Evolutionary conservation across 148 eudicot species (phyloP).

Genomic region (Silene latifolia): DNA sequence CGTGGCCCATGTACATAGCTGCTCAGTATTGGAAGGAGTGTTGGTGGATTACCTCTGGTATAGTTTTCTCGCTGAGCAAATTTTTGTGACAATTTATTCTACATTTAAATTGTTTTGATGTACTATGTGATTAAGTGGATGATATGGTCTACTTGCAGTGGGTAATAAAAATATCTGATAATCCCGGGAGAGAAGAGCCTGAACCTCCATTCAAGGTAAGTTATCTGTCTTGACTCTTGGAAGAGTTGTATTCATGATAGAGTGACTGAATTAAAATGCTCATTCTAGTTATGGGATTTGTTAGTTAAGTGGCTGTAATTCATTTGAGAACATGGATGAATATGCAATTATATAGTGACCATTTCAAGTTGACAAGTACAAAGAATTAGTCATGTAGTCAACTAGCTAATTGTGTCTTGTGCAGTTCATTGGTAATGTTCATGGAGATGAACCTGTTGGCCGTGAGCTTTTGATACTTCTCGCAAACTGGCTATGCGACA

Average conservation of each 20-base stretch:
- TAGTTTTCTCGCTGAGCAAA: constrained; percentile 12
- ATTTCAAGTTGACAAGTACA: too few species aligned
- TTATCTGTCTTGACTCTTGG: constrained; percentile 3
- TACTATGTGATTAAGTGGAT: constrained; percentile 22
- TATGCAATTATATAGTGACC: constrained; percentile 5
- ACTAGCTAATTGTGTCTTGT: constrained; percentile 16
- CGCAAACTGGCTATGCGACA: constrained; percentile 97
- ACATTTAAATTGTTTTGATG: constrained; percentile 7
- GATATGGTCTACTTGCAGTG: constrained; percentile 44
- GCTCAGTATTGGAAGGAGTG: constrained; percentile 89
- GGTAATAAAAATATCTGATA: constrained; percentile 87
- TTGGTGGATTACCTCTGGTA: constrained; percentile 84
- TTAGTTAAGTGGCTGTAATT: too few species aligned
- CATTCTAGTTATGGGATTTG: too few species aligned
- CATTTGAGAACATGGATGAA: neutral
- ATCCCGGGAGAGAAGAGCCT: constrained; percentile 80
- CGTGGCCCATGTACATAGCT: too few species aligned
- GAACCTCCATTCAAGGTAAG: constrained; percentile 95
- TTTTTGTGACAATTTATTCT: constrained; percentile 11
- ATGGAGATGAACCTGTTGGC: constrained; percentile 98
- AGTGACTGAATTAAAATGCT: too few species aligned
- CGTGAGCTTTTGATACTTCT: constrained; percentile 82
- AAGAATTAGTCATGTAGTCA: neutral
- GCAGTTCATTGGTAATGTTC: constrained; percentile 94
- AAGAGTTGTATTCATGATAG: neutral